Conservation (phyloP, 2,329 filamentous ascomycete species). For the Lecanosticta acicola region DNA sequence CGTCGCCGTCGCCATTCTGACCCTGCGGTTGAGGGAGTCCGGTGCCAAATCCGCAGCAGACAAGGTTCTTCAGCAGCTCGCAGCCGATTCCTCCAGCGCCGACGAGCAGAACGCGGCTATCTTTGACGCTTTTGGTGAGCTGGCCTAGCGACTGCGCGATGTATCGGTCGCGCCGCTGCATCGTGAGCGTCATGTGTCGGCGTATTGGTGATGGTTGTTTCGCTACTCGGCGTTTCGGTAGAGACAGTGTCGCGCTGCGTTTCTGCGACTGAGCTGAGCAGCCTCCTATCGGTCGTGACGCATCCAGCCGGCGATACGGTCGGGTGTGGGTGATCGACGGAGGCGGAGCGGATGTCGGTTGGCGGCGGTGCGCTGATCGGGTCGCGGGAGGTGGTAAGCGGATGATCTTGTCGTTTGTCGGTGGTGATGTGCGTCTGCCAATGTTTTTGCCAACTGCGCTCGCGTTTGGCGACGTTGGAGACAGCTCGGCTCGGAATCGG, state of each 20-base stretch:
- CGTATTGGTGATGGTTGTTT: slow-evolving; percentile 1
- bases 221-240: neutral
- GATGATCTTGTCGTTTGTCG: neutral
- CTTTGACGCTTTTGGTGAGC: slow-evolving; percentile 42
- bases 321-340: neutral
- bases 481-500: neutral
- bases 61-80: slow-evolving; percentile 94
- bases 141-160: slow-evolving; percentile 63
- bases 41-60: slow-evolving; percentile 75
- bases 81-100: slow-evolving; percentile 96
- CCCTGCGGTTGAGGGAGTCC: slow-evolving; percentile 4
- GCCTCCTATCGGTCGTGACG: neutral
- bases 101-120: slow-evolving; percentile 66
- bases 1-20: slow-evolving; percentile 7
- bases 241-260: slow-evolving; percentile 2
- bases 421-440: neutral
- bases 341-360: neutral
- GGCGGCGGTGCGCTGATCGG: no score
- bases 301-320: no score
- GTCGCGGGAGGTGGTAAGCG: no score
- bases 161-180: slow-evolving; percentile 44
- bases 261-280: neutral
- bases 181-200: slow-evolving; percentile 15
- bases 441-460: neutral
- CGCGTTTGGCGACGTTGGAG: neutral